These are phyloP conservation scores for Metschnikowia proteae DNA, from an alignment of 805 yeast species.

Conservation along the genomic window DNA sequence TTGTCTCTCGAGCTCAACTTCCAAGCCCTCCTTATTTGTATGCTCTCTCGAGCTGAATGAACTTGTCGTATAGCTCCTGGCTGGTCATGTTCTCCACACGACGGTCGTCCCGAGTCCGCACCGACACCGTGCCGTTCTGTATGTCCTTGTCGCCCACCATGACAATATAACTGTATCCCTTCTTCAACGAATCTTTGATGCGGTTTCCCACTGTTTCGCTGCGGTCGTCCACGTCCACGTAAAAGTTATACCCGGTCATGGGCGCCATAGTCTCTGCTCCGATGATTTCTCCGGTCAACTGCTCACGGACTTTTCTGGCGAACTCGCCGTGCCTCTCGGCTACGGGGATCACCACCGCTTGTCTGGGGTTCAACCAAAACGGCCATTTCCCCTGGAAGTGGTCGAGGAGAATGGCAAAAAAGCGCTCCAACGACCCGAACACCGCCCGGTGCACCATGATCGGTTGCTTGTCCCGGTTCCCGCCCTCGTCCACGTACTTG, in stretches of 20 bases:
- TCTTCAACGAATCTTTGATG: constrained; percentile 69
- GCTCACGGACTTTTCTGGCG: constrained; percentile 46
- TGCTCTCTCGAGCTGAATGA: constrained; percentile 53
- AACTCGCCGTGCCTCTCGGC: constrained; percentile 55
- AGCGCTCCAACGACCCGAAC: constrained; percentile 91
- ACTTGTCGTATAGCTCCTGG: constrained; percentile 50
- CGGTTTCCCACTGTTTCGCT: constrained; percentile 76
- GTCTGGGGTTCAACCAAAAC: constrained; percentile 93
- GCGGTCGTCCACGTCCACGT: constrained; percentile 72
- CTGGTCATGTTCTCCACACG: constrained; percentile 41
- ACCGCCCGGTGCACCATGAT: constrained; percentile 97
- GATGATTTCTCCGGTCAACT: constrained; percentile 45
- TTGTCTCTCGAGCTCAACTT: too few species aligned
- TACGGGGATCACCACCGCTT: constrained; percentile 80
- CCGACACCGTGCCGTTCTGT: constrained; percentile 52
- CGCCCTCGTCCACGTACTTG: constrained; percentile 53
- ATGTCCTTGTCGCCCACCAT: constrained; percentile 86
- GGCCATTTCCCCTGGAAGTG: constrained; percentile 96
- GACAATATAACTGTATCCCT: constrained; percentile 76
- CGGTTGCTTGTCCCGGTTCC: constrained; percentile 58
- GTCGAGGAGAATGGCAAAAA: constrained; percentile 85
- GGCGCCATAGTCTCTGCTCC: constrained; percentile 43
- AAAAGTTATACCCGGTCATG: constrained; percentile 56
- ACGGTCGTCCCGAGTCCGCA: constrained; percentile 56
- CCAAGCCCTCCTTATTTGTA: constrained; percentile 24